These are phyloP conservation scores for Neoscytalidium dimidiatum DNA, from an alignment of 2,329 filamentous ascomycete genomes.

Conservation along the genomic window DNA sequence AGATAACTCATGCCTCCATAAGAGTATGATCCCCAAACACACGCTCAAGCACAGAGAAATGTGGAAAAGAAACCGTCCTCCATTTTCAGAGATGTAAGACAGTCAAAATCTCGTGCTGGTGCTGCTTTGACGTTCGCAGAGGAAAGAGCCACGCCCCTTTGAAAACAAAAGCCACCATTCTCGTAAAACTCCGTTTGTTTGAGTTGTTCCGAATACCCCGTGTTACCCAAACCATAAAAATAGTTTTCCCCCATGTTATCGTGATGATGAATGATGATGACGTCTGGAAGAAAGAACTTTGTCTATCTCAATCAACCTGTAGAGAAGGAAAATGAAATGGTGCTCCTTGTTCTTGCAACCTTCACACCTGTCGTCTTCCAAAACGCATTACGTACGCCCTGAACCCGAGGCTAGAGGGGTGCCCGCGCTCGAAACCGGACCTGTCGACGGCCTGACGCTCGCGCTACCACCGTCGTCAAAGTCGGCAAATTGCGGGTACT, in stretches of 20 bases:
- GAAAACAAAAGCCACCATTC: neutral
- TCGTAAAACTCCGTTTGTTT: slow-evolving; percentile 11
- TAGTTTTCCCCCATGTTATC: neutral
- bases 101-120: neutral
- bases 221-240: slow-evolving; percentile 2
- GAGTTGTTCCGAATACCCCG: neutral
- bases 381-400: neutral
- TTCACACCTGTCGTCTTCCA: neutral
- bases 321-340: neutral
- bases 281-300: neutral
- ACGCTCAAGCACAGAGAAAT: neutral
- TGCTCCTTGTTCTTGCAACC: neutral
- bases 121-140: neutral
- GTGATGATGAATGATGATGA: slow-evolving; percentile 11
- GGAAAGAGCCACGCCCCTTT: neutral
- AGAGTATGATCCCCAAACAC: neutral
- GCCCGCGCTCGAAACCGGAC: slow-evolving; percentile 55
- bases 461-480: slow-evolving; percentile 55
- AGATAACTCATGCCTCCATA: slow-evolving; percentile 1
- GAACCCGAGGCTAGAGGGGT: slow-evolving; percentile 54
- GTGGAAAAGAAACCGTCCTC: neutral
- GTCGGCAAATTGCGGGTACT: slow-evolving; percentile 59
- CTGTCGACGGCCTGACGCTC: slow-evolving; percentile 54
- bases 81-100: neutral
- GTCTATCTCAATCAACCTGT: slow-evolving; percentile 9